These are phyloP conservation scores for Ampelocalamus luodianensis DNA, from an alignment of 176 grass and related monocot species.

Conservation along the genomic window DNA sequence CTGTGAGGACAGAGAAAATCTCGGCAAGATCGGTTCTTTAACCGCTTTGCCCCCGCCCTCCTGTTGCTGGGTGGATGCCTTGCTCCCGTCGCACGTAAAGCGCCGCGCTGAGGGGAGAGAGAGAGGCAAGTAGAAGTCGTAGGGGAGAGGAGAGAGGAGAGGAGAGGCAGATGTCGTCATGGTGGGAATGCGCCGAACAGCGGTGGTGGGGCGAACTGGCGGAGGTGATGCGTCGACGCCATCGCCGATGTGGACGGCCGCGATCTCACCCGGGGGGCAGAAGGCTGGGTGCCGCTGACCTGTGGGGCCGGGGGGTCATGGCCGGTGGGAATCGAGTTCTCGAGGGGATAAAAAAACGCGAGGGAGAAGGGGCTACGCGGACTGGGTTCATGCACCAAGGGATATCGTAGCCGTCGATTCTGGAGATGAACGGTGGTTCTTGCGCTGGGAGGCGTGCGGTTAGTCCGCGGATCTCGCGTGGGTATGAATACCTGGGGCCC, in stretches of 20 bases:
- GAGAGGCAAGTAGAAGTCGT: constrained; percentile 3
- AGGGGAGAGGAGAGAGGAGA: neutral
- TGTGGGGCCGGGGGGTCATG: neutral
- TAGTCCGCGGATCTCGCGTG: neutral
- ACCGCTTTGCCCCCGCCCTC: neutral
- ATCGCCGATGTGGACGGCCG: constrained; percentile 29
- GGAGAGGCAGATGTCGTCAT: constrained; percentile 48
- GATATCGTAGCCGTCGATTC: neutral
- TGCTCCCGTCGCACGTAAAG: constrained; percentile 23
- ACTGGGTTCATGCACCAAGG: too few species aligned
- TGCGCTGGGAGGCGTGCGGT: neutral
- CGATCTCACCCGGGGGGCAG: neutral
- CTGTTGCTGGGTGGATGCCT: constrained; percentile 20
- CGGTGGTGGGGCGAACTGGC: neutral
- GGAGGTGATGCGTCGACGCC: constrained; percentile 5
- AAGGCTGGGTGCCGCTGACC: neutral
- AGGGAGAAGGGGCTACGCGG: neutral
- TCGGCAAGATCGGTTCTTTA: neutral
- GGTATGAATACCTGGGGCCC: constrained; percentile 18
- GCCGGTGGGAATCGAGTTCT: too few species aligned
- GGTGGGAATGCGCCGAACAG: constrained; percentile 9
- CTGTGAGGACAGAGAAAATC: neutral
- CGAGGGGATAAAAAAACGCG: too few species aligned
- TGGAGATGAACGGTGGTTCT: neutral
- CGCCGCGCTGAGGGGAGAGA: neutral